Evolutionary conservation across 106 monocot genomes (phyloP).

Genomic region (Acorus calamus): DNA sequence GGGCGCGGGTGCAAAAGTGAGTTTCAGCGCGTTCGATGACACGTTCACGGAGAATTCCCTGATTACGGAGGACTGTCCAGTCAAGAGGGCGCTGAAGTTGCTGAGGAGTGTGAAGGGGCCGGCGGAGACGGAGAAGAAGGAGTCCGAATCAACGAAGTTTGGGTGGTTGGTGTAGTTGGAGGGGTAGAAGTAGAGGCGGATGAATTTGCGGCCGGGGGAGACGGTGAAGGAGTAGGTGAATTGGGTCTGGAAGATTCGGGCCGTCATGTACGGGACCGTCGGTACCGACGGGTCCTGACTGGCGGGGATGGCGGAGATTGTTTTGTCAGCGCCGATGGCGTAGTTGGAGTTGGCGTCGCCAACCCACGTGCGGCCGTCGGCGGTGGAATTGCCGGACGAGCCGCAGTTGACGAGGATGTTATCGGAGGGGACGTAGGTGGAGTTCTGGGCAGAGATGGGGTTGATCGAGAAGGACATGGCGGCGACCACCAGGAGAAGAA

Average conservation of each 20-base stretch:
- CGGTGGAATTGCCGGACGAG: not conserved
- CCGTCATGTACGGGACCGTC: constrained; percentile 27
- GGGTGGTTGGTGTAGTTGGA: constrained; percentile 26
- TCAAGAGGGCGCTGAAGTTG: constrained; percentile 62
- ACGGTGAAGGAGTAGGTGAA: constrained; percentile 72
- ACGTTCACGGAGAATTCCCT: constrained; percentile 59
- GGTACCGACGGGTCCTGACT: constrained; percentile 14
- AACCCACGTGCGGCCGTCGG: constrained; percentile 29
- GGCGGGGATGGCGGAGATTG: not conserved
- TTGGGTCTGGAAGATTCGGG: constrained; percentile 52
- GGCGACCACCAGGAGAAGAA: not conserved
- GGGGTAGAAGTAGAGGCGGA: constrained; percentile 75
- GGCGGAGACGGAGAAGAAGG: constrained; percentile 42
- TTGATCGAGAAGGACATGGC: not conserved
- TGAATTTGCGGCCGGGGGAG: constrained; percentile 41
- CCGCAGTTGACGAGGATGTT: constrained; percentile 39
- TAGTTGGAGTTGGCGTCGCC: constrained; percentile 34
- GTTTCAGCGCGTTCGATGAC: constrained; percentile 28
- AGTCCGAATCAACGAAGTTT: constrained; percentile 25
- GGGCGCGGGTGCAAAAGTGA: constrained; percentile 49
- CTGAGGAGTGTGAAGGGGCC: constrained; percentile 32
- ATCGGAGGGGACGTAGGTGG: constrained; percentile 1
- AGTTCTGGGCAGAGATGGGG: not conserved
- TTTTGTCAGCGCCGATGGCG: not conserved
- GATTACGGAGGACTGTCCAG: constrained; percentile 34